A percentile compares a stretch with the other conserved stretches of the same genome.
These are phyloP conservation scores for Hypoxylon sp. DNA, from an alignment of 2,329 filamentous ascomycete species.

Conservation along the genomic window DNA sequence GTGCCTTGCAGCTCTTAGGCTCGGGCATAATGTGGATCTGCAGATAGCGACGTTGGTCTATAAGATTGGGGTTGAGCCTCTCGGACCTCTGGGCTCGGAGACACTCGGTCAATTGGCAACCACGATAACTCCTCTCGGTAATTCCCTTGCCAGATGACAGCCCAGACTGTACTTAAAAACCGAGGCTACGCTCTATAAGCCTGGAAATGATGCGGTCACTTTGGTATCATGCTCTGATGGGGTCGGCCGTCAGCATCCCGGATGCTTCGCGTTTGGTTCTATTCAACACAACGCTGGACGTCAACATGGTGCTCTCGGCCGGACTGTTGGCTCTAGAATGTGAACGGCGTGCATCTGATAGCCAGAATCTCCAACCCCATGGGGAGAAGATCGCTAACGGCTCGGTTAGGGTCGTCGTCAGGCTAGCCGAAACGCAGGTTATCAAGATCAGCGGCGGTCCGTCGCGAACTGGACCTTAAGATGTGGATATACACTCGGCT, in stretches of 20 bases:
- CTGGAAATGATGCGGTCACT: constrained; percentile 3
- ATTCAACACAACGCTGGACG: not conserved
- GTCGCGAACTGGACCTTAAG: not conserved
- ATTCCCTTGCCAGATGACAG: constrained; percentile 5
- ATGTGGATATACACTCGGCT: not conserved
- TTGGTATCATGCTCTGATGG: constrained; percentile 7
- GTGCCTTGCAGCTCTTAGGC: constrained; percentile 5
- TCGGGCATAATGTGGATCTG: constrained; percentile 2
- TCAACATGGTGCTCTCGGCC: not conserved
- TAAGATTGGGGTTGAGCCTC: constrained; percentile 5
- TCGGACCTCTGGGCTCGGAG: constrained; percentile 18
- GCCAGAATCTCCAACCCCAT: not conserved
- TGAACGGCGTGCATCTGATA: not conserved
- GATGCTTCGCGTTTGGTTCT: not conserved
- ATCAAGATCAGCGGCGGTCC: constrained; percentile 4
- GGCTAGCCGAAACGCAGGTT: not conserved
- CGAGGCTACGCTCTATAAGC: constrained; percentile 9
- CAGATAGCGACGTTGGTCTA: not conserved
- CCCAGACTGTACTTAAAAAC: not conserved
- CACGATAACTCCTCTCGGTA: constrained; percentile 14
- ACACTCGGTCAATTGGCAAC: constrained; percentile 26
- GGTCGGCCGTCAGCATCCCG: not conserved
- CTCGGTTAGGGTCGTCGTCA: not conserved
- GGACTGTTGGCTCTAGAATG: not conserved
- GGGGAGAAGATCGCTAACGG: constrained; percentile 1